Evolutionary conservation across 2,329 filamentous ascomycete genomes (phyloP), one percentile per base, ranked within the genome.

Genomic region (Cryphonectria carpinicola): DNA sequence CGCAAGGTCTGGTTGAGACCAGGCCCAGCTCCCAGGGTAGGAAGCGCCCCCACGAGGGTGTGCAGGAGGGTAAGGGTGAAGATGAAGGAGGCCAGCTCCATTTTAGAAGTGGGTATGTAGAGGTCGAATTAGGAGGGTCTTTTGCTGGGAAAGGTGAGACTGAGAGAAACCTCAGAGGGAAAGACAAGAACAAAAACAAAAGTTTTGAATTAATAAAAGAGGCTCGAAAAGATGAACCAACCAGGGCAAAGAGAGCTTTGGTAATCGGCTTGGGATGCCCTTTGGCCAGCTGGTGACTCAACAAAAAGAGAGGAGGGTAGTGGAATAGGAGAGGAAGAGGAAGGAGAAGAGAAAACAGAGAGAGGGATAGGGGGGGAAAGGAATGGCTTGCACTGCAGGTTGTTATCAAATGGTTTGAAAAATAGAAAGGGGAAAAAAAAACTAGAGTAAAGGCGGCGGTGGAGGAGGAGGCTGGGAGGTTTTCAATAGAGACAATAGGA

Each of bases 1-100:
- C 81, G 81, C 43, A 85, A 73, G 43, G 54, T 56, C 32, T 54
- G 54, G 56, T 25, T 25, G 43, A 32, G 68, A 61, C 22, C 43
- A 22, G 66, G 52, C 43, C 49, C 22, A 22, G 65, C 65, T 28
- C 46, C 25, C 58, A 67, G 62, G 10, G 69, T 62, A 39, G 73
- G 72, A 14, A 64, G 28, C 6, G 46, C 69, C 4, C 35, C 64
- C 32, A 66, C 71, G 19, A 74, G 41, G 62, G 70, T 43, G 54
- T 58, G 58, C 3, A 58, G 54, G 25, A 58, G 54, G 54, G 54
- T 1, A 13, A 61, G 11, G 10, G 8, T 13, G 2, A 22, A 17
- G 35, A 61, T 11, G 58, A 39, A 61, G 19, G 58, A 22, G 58
- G 32, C 11, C 32, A 35, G 58, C 10, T 35, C 32, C 58, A 61